Base-by-base conservation (phyloP, 768 basidiomycete genomes). In the Lentinula boryana region DNA sequence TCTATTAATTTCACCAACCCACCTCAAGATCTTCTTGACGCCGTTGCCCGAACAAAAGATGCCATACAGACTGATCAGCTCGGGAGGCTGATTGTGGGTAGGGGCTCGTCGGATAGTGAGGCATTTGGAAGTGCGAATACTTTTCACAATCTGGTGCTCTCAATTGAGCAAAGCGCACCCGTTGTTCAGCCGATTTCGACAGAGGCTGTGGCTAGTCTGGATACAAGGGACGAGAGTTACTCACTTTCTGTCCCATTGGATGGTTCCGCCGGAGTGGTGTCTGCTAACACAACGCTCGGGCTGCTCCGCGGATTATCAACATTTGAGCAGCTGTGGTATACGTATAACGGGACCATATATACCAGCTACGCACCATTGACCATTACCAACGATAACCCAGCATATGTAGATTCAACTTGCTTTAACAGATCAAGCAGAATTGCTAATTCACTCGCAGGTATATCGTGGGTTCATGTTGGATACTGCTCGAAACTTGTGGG, bases 391-490 rank as follows among this genome's bases (percentile, higher is more conserved):
- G 89, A 92, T 69, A 66, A 75, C 3, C 88, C 89, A 18, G 83
- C 83, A 10, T 91, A 82, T 75, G 86, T 87, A 68, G 56, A 84
- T 78, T 46, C 4, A 16, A 21, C 23, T 48, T 38, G 16, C 18
- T 31, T 33, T 32, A 0, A 56, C 13, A 33, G 46, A 16, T 61
- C 27, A 46, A 27, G n/a, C 36, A 27, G n/a, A 33, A 35, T 0
- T 10, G 18, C 53, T 21, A 13, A 31, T 15, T 35, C 8, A 9
- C 31, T 18, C 36, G 5, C 64, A 88, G 87, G 86, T 86, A 0
- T 89, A 86, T 68, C 83, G 92, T 21, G 90, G 88, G 8, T 78
- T 92, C 59, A 83, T 93, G 83, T 78, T 94, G 12, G 92, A 94
- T 68, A 93, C 91, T 0, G 77, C 90, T 0, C 76, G 91, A 23